phyloP scores from a whole-genome alignment of 257 asterid species.

The Ilex aquifolium region DNA sequence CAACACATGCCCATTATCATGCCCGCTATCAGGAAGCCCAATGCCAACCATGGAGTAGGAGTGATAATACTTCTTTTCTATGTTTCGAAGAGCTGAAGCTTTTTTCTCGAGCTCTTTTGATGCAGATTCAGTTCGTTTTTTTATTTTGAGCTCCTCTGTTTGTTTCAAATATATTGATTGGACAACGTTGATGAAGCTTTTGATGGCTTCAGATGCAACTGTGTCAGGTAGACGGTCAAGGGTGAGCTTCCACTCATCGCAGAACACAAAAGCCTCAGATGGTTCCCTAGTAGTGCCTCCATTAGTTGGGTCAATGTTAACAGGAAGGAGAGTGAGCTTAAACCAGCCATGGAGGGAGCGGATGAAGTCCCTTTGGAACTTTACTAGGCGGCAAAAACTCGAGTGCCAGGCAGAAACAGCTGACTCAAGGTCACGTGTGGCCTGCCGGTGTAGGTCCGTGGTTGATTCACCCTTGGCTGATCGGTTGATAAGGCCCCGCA shows the following conservation, averaged over 20 bases:
- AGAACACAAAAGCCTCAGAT: slow-evolving; percentile 52
- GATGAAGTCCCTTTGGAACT: slow-evolving; percentile 72
- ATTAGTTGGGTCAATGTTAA: slow-evolving; percentile 34
- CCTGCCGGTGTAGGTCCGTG: slow-evolving; percentile 82
- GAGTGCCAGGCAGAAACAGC: slow-evolving; percentile 94
- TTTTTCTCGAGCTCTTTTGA: slow-evolving; percentile 90
- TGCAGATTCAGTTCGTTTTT: slow-evolving; percentile 59
- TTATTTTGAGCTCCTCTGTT: slow-evolving; percentile 75
- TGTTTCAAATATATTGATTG: slow-evolving; percentile 73
- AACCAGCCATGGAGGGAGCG: slow-evolving; percentile 86
- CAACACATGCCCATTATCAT: slow-evolving; percentile 50
- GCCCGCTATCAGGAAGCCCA: slow-evolving; percentile 61
- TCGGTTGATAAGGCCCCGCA: slow-evolving; percentile 64
- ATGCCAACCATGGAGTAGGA: slow-evolving; percentile 83
- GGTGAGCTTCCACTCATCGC: slow-evolving; percentile 90
- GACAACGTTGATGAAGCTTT: slow-evolving; percentile 89
- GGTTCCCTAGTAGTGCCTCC: slow-evolving; percentile 17
- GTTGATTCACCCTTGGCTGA: slow-evolving; percentile 63
- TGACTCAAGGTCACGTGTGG: slow-evolving; percentile 91
- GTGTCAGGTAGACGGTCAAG: slow-evolving; percentile 91
- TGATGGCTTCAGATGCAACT: slow-evolving; percentile 91
- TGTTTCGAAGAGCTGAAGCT: slow-evolving; percentile 69
- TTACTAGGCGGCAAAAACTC: slow-evolving; percentile 70
- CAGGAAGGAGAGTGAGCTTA: slow-evolving; percentile 70
- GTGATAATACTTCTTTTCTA: slow-evolving; percentile 80